Base-by-base conservation (phyloP, 345 rosid genomes). In the Citrus cavaleriei region DNA sequence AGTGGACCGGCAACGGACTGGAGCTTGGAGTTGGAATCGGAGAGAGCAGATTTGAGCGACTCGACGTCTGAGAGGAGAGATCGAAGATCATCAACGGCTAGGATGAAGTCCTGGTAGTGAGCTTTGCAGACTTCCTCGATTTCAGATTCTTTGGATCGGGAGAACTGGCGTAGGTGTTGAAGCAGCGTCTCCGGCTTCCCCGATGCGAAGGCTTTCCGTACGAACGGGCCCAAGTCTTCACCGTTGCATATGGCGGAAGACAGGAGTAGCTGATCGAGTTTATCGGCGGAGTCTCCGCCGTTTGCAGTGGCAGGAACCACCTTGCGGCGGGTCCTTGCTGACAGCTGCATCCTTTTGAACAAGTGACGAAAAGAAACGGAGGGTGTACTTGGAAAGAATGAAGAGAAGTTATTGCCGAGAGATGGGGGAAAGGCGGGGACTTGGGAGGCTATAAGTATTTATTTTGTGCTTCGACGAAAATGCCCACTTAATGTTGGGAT, bases 71-170 rank as follows among this genome's bases (percentile, higher is more conserved):
- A 95, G 84, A 95, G 95, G 54, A 95, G 93, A 66, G 99, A 95
- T 83, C 97, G 93, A 77, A 95, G 99, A 81, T 93, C 99, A 81
- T 95, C 99, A 61, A 95, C 99, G 81, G 99, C 99, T 63, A 88
- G 86, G 79, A 93, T 95, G 89, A 95, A 95, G 78, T 95, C 99
- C 75, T 95, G 99, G 78, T 95, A 93, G 90, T 93, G 99, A 80
- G 98, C 98, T 74, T 92, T 93, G 81, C 99, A 95, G 35, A 95
- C 98, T 81, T 93, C 99, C 46, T 95, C 99, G 87, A 95, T 95
- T 90, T 95, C 99, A 7, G 98, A 88, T 68, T 95, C 99, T 70
- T 95, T 95, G 61, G 96, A 87, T 76, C 98, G 93, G 37, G 96
- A 81, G 82, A 95, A 95, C 81, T 84, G 87, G 77, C 97, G 97